Base-by-base conservation (phyloP, 164 flowering plant species). In the Piper betle region DNA sequence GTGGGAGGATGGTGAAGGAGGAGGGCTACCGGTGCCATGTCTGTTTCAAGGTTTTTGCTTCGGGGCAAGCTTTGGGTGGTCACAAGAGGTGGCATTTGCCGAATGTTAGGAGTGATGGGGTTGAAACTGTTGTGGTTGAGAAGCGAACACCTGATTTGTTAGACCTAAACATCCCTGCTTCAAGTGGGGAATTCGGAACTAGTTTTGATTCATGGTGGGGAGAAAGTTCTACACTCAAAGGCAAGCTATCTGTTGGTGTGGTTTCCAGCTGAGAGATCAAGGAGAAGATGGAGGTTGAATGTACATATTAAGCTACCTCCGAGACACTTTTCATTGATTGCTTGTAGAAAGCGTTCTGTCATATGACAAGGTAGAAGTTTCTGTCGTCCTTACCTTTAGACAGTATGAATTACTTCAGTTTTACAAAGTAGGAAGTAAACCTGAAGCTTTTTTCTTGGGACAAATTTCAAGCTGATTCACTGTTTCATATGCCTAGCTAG, bases 21-120 rank as follows among this genome's bases (percentile, higher is more conserved):
- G 76, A 74, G 52, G 74, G 65, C 16, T 84, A 82, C 46, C 74
- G 80, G 61, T 84, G 87, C 58, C 82, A 83, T 39, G 58, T 81
- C 37, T 82, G 87, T 64, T 72, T 72, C 73, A 81, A 68, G 73
- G 75, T 81, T 33, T 86, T 80, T 64, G 46, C 67, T 53, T 82
- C 89, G 25, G 93, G 83, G 42, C 89, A 86, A 75, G 87, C 88
- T 17, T 73, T 84, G 53, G 86, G 92, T 12, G 88, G 92, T 48
- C 88, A 83, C 73, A 82, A 82, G 74, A 77, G 88, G 71, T 78
- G 84, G 50, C 88, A 81, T 69, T 65, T 78, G 57, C 52, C 70
- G 0, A 77, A 67, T 52, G 72, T 66, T 5, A 60, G 61, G 53
- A 60, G 11, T 52, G 54, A 25, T 7, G 10, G 8, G 20, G 18